Evolutionary conservation across 1,284 basidiomycete genomes (phyloP), one percentile per base, ranked within the genome.

Genomic region (Amylostereum areolatum): DNA sequence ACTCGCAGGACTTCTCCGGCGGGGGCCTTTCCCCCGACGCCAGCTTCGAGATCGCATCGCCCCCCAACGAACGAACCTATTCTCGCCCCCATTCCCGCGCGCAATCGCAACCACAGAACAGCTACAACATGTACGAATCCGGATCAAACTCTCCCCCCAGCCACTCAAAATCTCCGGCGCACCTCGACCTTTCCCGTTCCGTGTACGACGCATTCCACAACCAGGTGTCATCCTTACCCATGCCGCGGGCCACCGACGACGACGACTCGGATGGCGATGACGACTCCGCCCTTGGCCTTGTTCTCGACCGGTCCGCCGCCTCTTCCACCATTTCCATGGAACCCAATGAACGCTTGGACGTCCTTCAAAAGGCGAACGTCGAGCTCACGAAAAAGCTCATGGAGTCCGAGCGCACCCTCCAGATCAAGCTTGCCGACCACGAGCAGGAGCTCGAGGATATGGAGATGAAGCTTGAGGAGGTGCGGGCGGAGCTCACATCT

Each of bases 361-460:
- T 77, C 2, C 63, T 93, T 49, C 78, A 85, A 62, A 78, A 81
- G 55, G 71, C 78, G n/a, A 92, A 92, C 56, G 66, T 70, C 1
- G 91, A 94, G 31, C 68, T 93, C 12, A 70, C 73, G 37, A 73
- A 82, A 54, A 89, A 89, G 64, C 67, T 91, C 28, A 69, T 79
- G 49, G 88, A 91, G 50, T 79, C 81, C 2, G 88, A 93, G 60
- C 69, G 75, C 36, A 81, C 79, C 4, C 64, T 92, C 45, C 78
- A 84, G 58, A 72, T 74, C 40, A 81, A 78, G 57, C 70, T 89
- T 9, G 64, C 69, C 5, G 89, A 91, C 48, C 86, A 90, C 55
- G 91, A 94, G 62, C 64, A 72, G 28, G 83, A 92, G 58, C 65
- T 91, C 27, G 84, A 87, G 57, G 86, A 91, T 46, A 77, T 90